Base-by-base conservation (phyloP, 2,329 filamentous ascomycete species). In the Teratosphaeria destructans region DNA sequence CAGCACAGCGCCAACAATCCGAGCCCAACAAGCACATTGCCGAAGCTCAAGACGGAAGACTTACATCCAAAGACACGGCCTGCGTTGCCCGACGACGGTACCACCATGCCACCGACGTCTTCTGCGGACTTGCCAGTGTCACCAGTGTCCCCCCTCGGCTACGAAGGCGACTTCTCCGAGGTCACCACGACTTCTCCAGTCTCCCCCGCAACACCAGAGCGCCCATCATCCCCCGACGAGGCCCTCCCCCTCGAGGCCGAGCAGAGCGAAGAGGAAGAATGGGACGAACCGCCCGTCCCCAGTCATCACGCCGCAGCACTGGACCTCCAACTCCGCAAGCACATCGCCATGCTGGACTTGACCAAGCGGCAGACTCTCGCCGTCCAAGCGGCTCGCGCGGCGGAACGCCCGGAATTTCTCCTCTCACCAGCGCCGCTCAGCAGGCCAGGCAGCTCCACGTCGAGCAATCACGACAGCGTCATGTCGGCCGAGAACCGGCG, bases 251-350 rank as follows among this genome's bases (percentile, higher is more conserved):
- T 54, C 2, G 11, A 37, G n/a, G 27, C 26, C 19, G 29, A 56
- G 29, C 52, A 39, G 23, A 16, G 19, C 29, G 54, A 57, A 7
- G 19, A 43, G 3, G 57, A 55, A 47, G 39, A 49, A 5, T 4
- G 23, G 2, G 43, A 19, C 5, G 3, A 19, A 10, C 43, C 8
- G 43, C 43, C 43, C 8, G 10, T 19, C 11, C 32, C 23, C 12
- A 16, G n/a, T 19, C 53, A 61, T 2, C 67, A 72, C 47, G 52
- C 71, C 12, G 23, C 54, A 12, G 66, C 64, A n/a, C 62, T 72
- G 60, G 62, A 59, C 62, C 69, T 57, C 60, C 75, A 66, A 68
- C 66, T 65, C 61, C 70, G 61, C 56, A 73, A 58, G 61, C 76
- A 66, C 71, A 72, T 63, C 68, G 68, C 54, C 57, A 69, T 62